phyloP scores from a whole-genome alignment of 163 green algal species.

The Scenedesmus sp. region DNA sequence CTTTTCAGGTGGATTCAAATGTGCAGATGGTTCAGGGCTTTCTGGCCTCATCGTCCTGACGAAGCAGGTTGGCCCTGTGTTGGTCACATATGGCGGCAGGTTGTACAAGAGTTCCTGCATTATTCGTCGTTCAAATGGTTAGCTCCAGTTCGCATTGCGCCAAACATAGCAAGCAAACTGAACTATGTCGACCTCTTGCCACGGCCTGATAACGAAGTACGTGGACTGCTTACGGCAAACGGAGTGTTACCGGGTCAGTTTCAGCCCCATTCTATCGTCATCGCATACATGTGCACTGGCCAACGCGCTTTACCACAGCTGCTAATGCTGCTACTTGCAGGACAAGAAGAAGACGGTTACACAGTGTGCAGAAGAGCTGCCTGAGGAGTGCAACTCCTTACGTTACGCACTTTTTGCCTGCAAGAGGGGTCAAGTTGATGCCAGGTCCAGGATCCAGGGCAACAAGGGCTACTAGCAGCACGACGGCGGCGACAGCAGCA shows the following conservation, averaged over 20 bases:
- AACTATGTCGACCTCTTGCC: slow-evolving; percentile 80
- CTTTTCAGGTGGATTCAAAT: too few species aligned
- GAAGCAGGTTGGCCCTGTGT: too few species aligned
- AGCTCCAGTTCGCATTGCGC: too few species aligned
- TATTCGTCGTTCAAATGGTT: too few species aligned
- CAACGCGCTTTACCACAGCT: not conserved
- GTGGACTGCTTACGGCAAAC: slow-evolving; percentile 82
- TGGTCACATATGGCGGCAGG: too few species aligned
- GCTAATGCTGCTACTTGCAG: slow-evolving; percentile 44
- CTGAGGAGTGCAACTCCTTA: slow-evolving; percentile 75
- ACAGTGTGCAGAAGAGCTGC: slow-evolving; percentile 72
- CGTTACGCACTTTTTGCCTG: slow-evolving; percentile 82
- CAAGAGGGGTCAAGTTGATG: slow-evolving; percentile 84
- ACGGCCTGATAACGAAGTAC: slow-evolving; percentile 78
- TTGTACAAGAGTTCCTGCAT: too few species aligned
- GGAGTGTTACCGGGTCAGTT: slow-evolving; percentile 80
- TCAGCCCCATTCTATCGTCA: not conserved
- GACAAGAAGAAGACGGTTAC: slow-evolving; percentile 71
- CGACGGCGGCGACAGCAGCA: slow-evolving; percentile 22
- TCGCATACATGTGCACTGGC: not conserved
- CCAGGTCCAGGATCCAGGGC: slow-evolving; percentile 82
- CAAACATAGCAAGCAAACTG: not conserved
- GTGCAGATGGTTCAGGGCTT: too few species aligned
- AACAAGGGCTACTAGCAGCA: slow-evolving; percentile 77
- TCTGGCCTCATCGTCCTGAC: too few species aligned